Base-by-base conservation (phyloP, 768 basidiomycete genomes). In the Lentinula sp. region DNA sequence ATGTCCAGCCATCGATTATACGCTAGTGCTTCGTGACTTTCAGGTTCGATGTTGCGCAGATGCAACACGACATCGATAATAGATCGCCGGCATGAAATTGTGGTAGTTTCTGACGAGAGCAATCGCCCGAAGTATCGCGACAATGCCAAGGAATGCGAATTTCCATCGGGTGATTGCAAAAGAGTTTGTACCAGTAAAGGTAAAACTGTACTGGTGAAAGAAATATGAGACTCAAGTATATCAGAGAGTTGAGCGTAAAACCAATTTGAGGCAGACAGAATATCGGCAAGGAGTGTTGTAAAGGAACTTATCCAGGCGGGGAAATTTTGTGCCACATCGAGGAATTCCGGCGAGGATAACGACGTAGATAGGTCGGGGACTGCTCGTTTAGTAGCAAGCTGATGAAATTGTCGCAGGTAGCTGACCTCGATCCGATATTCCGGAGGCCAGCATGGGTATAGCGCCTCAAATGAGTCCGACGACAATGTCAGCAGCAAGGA, bases 1-100 rank as follows among this genome's bases (percentile, higher is more conserved):
- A 98, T 66, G 39, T 82, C 76, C 10, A 99, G 79, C 97, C 97
- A 98, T 62, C 80, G 81, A 69, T 93, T 85, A 65, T 88, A 82
- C 1, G 82, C 80, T 31, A 83, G 68, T 11, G 74, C 71, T 61
- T 67, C 63, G 1, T 74, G 64, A 13, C 67, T 67, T 7, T 68
- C 71, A 4, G 80, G 80, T 2, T 66, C 68, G 63, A 88, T 91
- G 65, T 84, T 75, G 7, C 95, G 91, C 28, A 98, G 81, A 71
- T 97, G 88, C 18, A 96, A 78, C 32, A 94, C 76, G 46, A 86
- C 80, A 54, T 88, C 85, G 56, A 98, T 84, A 57, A 98, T 79
- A 13, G 82, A 79, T 73, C 78, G 71, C 53, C 86, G 70, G 60
- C 82, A 84, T 6, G 74, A 68, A 2, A 76, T 67, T 56, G 75